Conservation (phyloP, 768 basidiomycete genomes). For the Phylloporus scabripes region DNA sequence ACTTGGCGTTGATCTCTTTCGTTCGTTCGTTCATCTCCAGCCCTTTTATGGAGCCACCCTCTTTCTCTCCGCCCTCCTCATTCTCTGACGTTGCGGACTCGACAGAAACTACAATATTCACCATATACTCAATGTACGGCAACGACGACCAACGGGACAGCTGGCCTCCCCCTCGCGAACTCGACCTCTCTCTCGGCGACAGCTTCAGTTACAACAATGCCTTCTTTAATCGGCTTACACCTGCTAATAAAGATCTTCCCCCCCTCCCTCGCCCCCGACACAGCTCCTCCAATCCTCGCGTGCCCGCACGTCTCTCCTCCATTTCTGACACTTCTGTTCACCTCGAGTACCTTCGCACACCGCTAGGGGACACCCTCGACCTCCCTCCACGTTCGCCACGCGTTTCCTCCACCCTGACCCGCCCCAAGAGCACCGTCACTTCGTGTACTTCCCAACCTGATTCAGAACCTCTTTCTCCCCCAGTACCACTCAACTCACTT, state of each 20-base stretch:
- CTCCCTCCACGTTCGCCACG: slow-evolving; percentile 25
- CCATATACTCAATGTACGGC: slow-evolving; percentile 85
- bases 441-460: slow-evolving; percentile 25
- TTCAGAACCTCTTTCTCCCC: slow-evolving; percentile 15
- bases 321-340: slow-evolving; percentile 21
- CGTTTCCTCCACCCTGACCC: slow-evolving; percentile 15
- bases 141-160: slow-evolving; percentile 46
- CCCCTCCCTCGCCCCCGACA: slow-evolving; percentile 21
- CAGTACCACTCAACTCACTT: slow-evolving; percentile 15
- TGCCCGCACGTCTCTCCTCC: slow-evolving; percentile 18
- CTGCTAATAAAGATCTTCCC: slow-evolving; percentile 19
- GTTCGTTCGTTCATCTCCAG: slow-evolving; percentile 2
- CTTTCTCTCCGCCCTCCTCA: slow-evolving; percentile 34
- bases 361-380: slow-evolving; percentile 14
- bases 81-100: slow-evolving; percentile 34
- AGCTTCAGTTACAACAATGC: slow-evolving; percentile 28
- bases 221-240: slow-evolving; percentile 30
- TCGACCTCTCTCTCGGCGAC: slow-evolving; percentile 31
- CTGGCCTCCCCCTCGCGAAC: slow-evolving; percentile 43
- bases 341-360: slow-evolving; percentile 14
- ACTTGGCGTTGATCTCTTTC: background rate
- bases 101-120: slow-evolving; percentile 71
- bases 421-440: slow-evolving; percentile 22
- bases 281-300: slow-evolving; percentile 19
- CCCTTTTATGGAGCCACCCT: slow-evolving; percentile 35